Evolutionary conservation across 768 basidiomycete species (phyloP).

Genomic region (Pleurotus tuber-regium): DNA sequence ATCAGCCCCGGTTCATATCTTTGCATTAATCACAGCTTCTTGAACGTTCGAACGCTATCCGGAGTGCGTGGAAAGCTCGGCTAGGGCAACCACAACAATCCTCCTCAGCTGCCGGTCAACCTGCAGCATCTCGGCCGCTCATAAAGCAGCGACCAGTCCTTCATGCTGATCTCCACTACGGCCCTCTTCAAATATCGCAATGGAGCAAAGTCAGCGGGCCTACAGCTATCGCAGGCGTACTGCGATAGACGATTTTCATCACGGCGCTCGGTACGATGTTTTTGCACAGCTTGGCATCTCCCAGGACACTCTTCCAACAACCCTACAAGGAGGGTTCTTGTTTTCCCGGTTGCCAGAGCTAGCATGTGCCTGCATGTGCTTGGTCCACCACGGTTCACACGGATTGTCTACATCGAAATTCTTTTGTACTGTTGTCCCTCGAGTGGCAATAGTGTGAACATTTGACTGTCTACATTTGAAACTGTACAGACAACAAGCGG

Average conservation of each 20-base stretch:
- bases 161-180: constrained; percentile 51
- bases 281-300: too few relatives aligned
- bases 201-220: constrained; percentile 81
- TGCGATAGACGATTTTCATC: neutral
- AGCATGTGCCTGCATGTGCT: neutral
- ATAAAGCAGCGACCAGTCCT: constrained; percentile 16
- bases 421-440: neutral
- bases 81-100: constrained; percentile 36
- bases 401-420: neutral
- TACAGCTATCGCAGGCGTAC: constrained; percentile 54
- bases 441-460: constrained; percentile 2
- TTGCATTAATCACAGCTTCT: constrained; percentile 51
- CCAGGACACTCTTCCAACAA: too few relatives aligned
- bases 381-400: neutral
- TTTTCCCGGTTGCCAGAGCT: neutral
- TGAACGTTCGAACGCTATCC: constrained; percentile 58
- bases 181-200: constrained; percentile 57
- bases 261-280: too few relatives aligned
- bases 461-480: constrained; percentile 2
- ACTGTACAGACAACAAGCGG: constrained; percentile 14
- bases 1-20: constrained; percentile 10
- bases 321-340: too few relatives aligned
- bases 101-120: constrained; percentile 17
- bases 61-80: constrained; percentile 74
- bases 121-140: constrained; percentile 21